Percentiles rank a stretch among this genome's conserved stretches.
Conservation (phyloP, 2,329 filamentous ascomycete species). For the Alternaria hordeiaustralica region DNA sequence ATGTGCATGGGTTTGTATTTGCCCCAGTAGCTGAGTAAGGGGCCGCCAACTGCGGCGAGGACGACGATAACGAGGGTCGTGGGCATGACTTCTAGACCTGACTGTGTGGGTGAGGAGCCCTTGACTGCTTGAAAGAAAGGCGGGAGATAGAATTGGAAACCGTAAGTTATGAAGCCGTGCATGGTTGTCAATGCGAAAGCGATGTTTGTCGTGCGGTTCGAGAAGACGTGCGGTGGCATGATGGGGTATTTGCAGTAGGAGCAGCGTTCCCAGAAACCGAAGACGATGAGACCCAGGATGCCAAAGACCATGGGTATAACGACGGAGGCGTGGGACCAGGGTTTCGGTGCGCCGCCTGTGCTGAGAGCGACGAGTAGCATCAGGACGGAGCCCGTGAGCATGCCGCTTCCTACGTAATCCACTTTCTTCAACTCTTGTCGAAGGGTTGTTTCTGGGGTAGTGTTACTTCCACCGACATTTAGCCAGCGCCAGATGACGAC, state of each 20-base stretch:
- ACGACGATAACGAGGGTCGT: conserved; percentile 32
- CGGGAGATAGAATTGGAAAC: conserved; percentile 37
- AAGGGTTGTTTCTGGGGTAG: conserved; percentile 16
- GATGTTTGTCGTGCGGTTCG: conserved; percentile 49
- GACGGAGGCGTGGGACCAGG: conserved; percentile 52
- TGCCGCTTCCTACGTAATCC: conserved; percentile 55
- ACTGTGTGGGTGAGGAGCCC: conserved; percentile 25
- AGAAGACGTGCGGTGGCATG: conserved; percentile 55
- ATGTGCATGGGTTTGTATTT: conserved; percentile 38
- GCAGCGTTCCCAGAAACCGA: conserved; percentile 50
- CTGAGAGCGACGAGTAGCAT: conserved; percentile 55
- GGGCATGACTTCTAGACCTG: conserved; percentile 38
- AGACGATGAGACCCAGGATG: conserved; percentile 46
- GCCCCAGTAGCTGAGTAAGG: conserved; percentile 29
- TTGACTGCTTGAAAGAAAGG: conserved; percentile 40
- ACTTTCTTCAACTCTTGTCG: conserved; percentile 28
- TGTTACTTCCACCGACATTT: conserved; percentile 23
- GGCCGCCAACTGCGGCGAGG: conserved; percentile 28
- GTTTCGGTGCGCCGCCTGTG: conserved; percentile 52
- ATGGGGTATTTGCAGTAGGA: conserved; percentile 39
- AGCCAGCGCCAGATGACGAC: conserved; percentile 44
- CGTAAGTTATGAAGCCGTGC: conserved; percentile 36
- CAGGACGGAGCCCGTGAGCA: conserved; percentile 52
- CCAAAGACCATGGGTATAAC: conserved; percentile 56
- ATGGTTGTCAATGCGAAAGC: conserved; percentile 46